Base-by-base conservation (phyloP, 2,329 filamentous ascomycete species). In the Talaromyces albobiverticillius region DNA sequence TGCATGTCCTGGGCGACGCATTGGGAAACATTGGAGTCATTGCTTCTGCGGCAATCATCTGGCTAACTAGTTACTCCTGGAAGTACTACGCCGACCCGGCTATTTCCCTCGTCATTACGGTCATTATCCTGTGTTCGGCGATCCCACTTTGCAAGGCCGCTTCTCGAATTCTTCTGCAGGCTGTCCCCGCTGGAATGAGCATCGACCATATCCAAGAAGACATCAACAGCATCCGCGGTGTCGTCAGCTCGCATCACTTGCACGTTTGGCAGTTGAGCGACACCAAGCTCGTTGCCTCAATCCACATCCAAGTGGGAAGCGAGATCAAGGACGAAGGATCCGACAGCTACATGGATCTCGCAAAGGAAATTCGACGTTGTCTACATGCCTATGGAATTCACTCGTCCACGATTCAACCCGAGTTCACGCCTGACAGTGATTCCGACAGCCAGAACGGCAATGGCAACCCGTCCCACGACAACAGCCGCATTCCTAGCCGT, bases 211-310 rank as follows among this genome's bases (percentile, higher is more conserved):
- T 99, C 71, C 89, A 90, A 61, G 87, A 93, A 61, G 94, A 99
- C 68, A 96, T 99, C 51, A 84, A 92, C 67, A 76, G 82, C 14
- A 83, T 99, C 5, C 87, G 88, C 0, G 92, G 92, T 40, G 88
- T 99, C 46, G 79, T 94, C 57, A 90, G 88, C 68, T 96, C 91
- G 67, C 94, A 99, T 73, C 93, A 99, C 70, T 81, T 99, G 20
- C 94, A 99, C 69, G 91, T 99, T 58, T 99, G 94, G 94, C 93
- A 97, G 71, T 82, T 99, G 31, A 95, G 89, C 14, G 93, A 97
- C 68, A 94, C 91, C 50, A 96, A 96, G 76, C 80, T 96, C 31
- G 88, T 99, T 34, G 93, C 94, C 11, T 94, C 89, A 10, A 83
- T 99, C 72, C 94, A 99, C 68, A 87, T 99, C 42, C 90, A 96